These are phyloP conservation scores for Annulohypoxylon maeteangense DNA, from an alignment of 495 filamentous ascomycete genomes.

Conservation along the genomic window DNA sequence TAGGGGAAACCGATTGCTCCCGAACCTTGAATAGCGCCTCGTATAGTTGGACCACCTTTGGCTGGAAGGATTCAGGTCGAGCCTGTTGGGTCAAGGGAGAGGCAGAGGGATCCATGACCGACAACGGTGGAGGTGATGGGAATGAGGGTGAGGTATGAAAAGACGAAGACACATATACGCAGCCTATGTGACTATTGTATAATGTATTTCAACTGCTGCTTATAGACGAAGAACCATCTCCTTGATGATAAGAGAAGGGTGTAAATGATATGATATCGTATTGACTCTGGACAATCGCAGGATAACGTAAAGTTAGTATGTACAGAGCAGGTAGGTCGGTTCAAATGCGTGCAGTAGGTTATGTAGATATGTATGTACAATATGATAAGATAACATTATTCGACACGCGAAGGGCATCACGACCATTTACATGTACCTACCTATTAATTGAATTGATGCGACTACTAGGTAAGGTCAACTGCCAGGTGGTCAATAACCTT, in stretches of 20 bases:
- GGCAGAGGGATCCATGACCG: slow-evolving; percentile 81
- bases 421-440: not conserved
- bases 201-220: not conserved
- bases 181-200: not conserved
- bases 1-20: slow-evolving; percentile 39
- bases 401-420: not conserved
- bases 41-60: slow-evolving; percentile 92
- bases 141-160: not conserved
- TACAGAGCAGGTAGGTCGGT: too few species aligned
- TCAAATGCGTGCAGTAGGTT: too few species aligned
- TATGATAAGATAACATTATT: not conserved
- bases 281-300: not conserved
- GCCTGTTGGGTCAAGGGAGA: slow-evolving; percentile 94
- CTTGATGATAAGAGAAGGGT: not conserved
- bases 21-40: slow-evolving; percentile 84
- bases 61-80: slow-evolving; percentile 90
- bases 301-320: not conserved
- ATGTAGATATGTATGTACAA: not conserved
- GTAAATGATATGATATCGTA: not conserved
- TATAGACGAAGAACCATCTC: not conserved
- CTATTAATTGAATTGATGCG: too few species aligned
- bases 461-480: too few species aligned
- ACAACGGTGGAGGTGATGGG: slow-evolving; percentile 17
- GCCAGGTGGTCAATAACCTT: too few species aligned
- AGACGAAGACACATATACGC: slow-evolving; percentile 6